Evolutionary conservation across 2,329 filamentous ascomycete genomes (phyloP).

Genomic region (Colletotrichum sp.): DNA sequence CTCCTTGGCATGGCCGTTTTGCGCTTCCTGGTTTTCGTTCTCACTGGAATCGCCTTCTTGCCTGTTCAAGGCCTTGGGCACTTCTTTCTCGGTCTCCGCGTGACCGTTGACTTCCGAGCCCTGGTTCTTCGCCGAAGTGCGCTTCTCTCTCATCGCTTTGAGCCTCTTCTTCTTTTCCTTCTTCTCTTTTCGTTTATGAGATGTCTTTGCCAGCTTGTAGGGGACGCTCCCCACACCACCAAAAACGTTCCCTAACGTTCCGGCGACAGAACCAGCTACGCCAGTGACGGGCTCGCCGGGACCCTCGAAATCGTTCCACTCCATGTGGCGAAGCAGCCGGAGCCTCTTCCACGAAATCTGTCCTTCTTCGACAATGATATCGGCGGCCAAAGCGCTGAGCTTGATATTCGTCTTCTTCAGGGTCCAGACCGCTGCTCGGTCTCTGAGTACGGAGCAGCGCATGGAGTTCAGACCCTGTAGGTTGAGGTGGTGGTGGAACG

Average conservation of each 20-base stretch:
- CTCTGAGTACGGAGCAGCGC: conserved; percentile 69
- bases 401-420: conserved; percentile 65
- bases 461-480: conserved; percentile 59
- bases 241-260: conserved; percentile 62
- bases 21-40: background rate
- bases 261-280: conserved; percentile 64
- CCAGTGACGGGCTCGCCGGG: conserved; percentile 77
- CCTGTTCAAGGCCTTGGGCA: background rate
- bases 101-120: conserved; percentile 9
- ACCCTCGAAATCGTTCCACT: conserved; percentile 81
- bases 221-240: conserved; percentile 70
- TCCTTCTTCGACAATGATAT: conserved; percentile 66
- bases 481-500: conserved; percentile 67
- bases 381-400: conserved; percentile 68
- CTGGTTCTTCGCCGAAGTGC: conserved; percentile 14
- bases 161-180: conserved; percentile 54
- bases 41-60: background rate
- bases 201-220: conserved; percentile 62
- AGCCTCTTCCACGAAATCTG: conserved; percentile 68
- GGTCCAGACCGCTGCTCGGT: conserved; percentile 70
- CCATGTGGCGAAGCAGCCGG: conserved; percentile 67
- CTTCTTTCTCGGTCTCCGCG: conserved; percentile 15
- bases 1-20: background rate
- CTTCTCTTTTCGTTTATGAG: conserved; percentile 58
- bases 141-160: conserved; percentile 30